Base-by-base conservation (phyloP, 2,329 filamentous ascomycete genomes). In the Penicillium glabrum region DNA sequence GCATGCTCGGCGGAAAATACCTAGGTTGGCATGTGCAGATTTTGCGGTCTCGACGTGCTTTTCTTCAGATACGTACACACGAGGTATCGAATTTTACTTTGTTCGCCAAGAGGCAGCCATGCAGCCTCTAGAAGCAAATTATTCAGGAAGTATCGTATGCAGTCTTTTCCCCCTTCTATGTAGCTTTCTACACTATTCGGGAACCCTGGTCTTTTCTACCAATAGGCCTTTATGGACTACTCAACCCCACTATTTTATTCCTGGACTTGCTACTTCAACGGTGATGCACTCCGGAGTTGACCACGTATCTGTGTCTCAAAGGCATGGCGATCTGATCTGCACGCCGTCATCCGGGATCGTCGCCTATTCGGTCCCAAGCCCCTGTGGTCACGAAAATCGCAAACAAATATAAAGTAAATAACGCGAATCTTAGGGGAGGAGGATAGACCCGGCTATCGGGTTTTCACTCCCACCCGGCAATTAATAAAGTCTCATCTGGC, bases 261-360 rank as follows among this genome's bases (percentile, higher is more conserved):
- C 27, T 26, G 10, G 14, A 23, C 21, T 4, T 14, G 11, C 14
- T 26, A 21, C 47, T 39, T 33, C 47, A 49, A 50, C 33, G 47
- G 33, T 19, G 33, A 41, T 50, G 47, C 33, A 50, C 46, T 64
- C 56, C 57, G 43, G 52, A 60, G 52, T 57, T 56, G 58, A 65
- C 61, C 62, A 65, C 61, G 62, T 64, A 64, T 47, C 29, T 19
- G 45, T 61, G 55, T 61, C 55, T 64, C 61, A 62, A 62, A 53
- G 35, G 56, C 56, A 54, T 56, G 63, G 57, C 64, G 63, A 67
- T 67, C 64, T 35, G 64, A 67, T 65, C 63, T 67, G 64, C 64
- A 65, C 59, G 60, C 61, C 61, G 56, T 63, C 62, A 62, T 54
- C 57, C 51, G 56, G 59, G 64, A 65, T 65, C 64, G 53, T 56